Conservation (phyloP, 108 stramenopile species). For the Fragilariopsis cylindrus region DNA sequence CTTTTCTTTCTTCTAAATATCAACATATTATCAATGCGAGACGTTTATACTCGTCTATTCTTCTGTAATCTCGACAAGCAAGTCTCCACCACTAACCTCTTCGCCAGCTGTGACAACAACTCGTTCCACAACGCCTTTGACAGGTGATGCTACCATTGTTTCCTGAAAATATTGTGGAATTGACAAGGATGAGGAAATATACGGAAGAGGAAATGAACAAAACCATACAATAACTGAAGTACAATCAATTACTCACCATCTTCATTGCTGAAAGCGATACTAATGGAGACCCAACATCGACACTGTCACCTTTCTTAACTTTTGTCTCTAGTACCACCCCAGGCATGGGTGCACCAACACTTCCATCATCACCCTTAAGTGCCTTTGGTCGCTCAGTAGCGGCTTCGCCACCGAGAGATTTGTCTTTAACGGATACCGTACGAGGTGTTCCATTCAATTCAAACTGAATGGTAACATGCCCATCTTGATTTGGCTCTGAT, state of each 20-base stretch:
- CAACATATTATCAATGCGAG: too few relatives aligned
- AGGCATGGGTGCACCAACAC: conserved; percentile 94
- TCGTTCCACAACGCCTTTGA: conserved; percentile 72
- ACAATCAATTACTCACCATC: conserved; percentile 49
- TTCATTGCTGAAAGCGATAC: conserved; percentile 94
- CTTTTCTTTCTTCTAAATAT: too few relatives aligned
- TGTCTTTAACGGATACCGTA: conserved; percentile 71
- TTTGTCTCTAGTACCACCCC: conserved; percentile 93
- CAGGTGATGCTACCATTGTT: conserved; percentile 85
- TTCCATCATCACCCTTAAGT: conserved; percentile 57
- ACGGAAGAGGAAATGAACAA: too few relatives aligned
- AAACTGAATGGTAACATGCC: conserved; percentile 85
- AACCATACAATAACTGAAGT: too few relatives aligned
- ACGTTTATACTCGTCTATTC: conserved; percentile 1
- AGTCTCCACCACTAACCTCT: conserved; percentile 85
- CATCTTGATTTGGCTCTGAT: conserved; percentile 67
- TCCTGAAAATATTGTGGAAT: conserved; percentile 34
- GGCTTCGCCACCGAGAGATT: conserved; percentile 42
- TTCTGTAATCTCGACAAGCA: conserved; percentile 89
- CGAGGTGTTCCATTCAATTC: conserved; percentile 94
- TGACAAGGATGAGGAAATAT: too few relatives aligned
- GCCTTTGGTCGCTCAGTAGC: conserved; percentile 58
- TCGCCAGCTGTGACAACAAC: conserved; percentile 88
- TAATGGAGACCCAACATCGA: conserved; percentile 88
- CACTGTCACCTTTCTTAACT: conserved; percentile 85